These are phyloP conservation scores for Pseudocercospora musae DNA, from an alignment of 2,329 filamentous ascomycete genomes.

Conservation along the genomic window DNA sequence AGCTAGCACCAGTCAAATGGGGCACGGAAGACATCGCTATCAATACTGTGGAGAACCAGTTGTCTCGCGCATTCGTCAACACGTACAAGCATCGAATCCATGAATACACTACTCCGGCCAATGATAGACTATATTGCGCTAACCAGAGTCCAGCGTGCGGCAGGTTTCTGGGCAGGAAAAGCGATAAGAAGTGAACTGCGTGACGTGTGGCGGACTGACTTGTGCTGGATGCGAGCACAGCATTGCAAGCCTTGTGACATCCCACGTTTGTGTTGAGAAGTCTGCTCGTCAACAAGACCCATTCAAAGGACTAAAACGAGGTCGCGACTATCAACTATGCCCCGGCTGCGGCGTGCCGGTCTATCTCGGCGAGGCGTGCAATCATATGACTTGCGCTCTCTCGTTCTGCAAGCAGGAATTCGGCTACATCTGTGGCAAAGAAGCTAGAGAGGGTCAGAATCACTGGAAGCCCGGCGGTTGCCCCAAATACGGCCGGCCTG, in stretches of 20 bases:
- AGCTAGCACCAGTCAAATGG: background rate
- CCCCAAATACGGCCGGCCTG: constrained; percentile 2
- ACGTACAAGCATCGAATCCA: background rate
- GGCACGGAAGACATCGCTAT: background rate
- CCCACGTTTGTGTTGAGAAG: background rate
- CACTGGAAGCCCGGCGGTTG: constrained; percentile 8
- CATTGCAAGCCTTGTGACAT: background rate
- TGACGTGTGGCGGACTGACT: background rate
- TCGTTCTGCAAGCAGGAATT: constrained; percentile 1
- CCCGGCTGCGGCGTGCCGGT: constrained; percentile 6
- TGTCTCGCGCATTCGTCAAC: background rate
- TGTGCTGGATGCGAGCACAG: background rate
- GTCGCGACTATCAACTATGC: constrained; percentile 22
- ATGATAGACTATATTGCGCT: background rate
- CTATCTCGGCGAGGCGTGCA: constrained; percentile 12
- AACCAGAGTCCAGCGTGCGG: background rate
- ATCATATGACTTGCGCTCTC: constrained; percentile 4
- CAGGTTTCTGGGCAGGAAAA: background rate
- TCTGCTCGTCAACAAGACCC: background rate
- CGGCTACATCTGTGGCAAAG: constrained; percentile 14
- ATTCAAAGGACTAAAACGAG: constrained; percentile 14
- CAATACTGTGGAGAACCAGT: background rate
- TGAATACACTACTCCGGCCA: background rate
- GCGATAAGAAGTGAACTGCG: background rate
- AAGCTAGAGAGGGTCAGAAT: constrained; percentile 1